Evolutionary conservation across 2,329 filamentous ascomycete species (phyloP).

Genomic region (Neocucurbitaria cava): DNA sequence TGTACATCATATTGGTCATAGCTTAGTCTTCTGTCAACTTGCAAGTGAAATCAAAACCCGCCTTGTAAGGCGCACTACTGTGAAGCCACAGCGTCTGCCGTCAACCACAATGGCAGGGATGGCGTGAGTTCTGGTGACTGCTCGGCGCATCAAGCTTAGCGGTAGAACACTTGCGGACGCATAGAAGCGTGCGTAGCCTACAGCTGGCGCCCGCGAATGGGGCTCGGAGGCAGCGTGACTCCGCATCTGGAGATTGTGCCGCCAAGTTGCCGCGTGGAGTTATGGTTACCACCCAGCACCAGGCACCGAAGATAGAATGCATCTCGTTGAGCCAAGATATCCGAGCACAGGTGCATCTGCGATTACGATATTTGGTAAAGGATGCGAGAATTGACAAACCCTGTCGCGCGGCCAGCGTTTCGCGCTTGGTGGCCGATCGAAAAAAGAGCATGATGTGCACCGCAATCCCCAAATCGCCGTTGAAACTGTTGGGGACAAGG

Average conservation of each 20-base stretch:
- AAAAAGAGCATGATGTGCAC: neutral
- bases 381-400: neutral
- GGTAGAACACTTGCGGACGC: neutral
- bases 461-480: neutral
- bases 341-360: neutral
- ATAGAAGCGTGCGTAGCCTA: neutral
- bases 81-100: slow-evolving; percentile 5
- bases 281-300: neutral
- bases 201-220: neutral
- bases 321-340: neutral
- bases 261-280: neutral
- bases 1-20: neutral
- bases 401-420: neutral
- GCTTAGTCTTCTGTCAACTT: neutral
- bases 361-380: neutral
- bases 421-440: neutral
- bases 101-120: neutral
- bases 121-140: neutral
- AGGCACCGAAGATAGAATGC: neutral
- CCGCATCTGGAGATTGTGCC: neutral
- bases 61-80: slow-evolving; percentile 2
- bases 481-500: neutral
- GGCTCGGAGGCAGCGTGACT: neutral
- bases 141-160: neutral
- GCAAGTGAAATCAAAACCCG: neutral